Conservation (phyloP, 225 moss, liverwort and hornwort genomes). For the Sphagnum tenellum region DNA sequence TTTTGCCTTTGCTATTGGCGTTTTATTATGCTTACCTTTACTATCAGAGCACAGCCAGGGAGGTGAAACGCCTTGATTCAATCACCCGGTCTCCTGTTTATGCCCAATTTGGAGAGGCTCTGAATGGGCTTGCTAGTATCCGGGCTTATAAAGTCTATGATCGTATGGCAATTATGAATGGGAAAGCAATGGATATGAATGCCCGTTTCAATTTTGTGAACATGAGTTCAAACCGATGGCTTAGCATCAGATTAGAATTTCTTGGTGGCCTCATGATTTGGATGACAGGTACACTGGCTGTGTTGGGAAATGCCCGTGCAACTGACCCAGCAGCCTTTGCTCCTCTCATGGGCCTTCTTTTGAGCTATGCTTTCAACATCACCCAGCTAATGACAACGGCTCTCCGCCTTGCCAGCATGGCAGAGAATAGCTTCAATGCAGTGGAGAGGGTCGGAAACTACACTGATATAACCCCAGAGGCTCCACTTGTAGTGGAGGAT, state of each 20-base stretch:
- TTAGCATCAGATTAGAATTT: constrained; percentile 61
- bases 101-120: constrained; percentile 71
- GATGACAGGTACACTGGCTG: constrained; percentile 58
- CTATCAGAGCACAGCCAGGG: constrained; percentile 65
- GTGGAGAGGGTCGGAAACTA: constrained; percentile 74
- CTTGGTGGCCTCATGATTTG: constrained; percentile 74
- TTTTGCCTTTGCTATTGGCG: constrained; percentile 53
- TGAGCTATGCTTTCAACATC: constrained; percentile 63
- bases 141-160: constrained; percentile 65
- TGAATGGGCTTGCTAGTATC: constrained; percentile 66
- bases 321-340: constrained; percentile 50
- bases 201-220: constrained; percentile 53
- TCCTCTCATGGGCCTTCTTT: constrained; percentile 73
- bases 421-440: constrained; percentile 71
- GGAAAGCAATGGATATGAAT: constrained; percentile 63
- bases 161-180: constrained; percentile 60
- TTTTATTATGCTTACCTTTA: constrained; percentile 63
- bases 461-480: constrained; percentile 44
- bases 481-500: constrained; percentile 45
- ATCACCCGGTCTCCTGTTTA: constrained; percentile 72
- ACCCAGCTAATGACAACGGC: constrained; percentile 58
- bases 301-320: constrained; percentile 56
- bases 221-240: constrained; percentile 78
- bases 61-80: constrained; percentile 76
- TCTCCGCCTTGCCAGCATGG: constrained; percentile 59